Base-by-base conservation (phyloP, 306 rosid species). In the Vicia villosa region DNA sequence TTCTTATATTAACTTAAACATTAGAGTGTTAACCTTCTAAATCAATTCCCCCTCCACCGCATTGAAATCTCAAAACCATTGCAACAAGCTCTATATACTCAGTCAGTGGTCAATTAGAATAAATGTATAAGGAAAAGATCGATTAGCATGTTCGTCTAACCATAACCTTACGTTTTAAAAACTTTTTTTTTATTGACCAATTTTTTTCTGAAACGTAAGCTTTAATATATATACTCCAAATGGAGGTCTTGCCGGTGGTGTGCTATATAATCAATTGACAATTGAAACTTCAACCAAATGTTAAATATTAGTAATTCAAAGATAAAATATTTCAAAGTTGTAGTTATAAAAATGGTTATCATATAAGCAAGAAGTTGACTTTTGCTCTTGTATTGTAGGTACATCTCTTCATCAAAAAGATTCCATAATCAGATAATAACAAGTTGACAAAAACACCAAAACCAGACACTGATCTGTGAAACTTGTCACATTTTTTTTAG, bases 291-390 rank as follows among this genome's bases (percentile, higher is more conserved):
- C 3, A 37, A 61, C 28, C 49, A 61, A 60, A 34, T 16, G 13
- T 68, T 69, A 38, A 34, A 69, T 69, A 50, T 61, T 14, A 49
- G 12, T 5, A 61, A 45, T 2, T 38, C 9, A 6, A 16, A 8
- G 5, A 56, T 64, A 56, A 5, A 64, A 66, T 47, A 72, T 5
- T 56, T 56, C 37, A 52, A 42, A 63, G 21, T 43, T 38, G 66
- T 13, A 9, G 11, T 32, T 19, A 14, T 38, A 20, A 20, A 57
- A 57, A 46, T 64, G 76, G 63, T 5, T n/a, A 64, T 30, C 43
- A 62, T 42, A 62, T 42, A 45, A 57, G 69, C 24, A 72, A 46
- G 41, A 49, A 67, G 71, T 78, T 78, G 78, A 72, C 74, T 78
- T 77, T 58, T 19, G 70, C 26, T 66, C 30, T 72, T 49, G 50